Evolutionary conservation across 441 rosid genomes (phyloP).

Genomic region (Bruguiera hainesii): DNA sequence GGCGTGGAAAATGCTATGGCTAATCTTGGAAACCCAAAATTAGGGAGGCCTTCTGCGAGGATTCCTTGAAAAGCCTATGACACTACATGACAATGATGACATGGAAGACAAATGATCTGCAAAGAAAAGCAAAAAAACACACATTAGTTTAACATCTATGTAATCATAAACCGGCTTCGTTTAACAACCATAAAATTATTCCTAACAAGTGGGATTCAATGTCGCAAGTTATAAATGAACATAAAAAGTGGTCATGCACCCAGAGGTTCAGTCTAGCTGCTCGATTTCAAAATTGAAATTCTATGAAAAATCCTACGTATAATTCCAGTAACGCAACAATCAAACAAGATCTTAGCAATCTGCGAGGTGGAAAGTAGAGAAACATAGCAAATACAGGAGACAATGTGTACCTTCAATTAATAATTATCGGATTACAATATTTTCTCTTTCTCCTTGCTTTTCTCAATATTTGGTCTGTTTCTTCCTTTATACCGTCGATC

Average conservation of each 20-base stretch:
- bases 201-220: too few relatives aligned
- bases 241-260: too few relatives aligned
- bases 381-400: neutral
- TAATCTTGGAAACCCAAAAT: too few relatives aligned
- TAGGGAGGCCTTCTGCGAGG: neutral
- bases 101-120: too few relatives aligned
- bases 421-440: slow-evolving; percentile 50
- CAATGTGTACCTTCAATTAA: slow-evolving; percentile 48
- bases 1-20: neutral
- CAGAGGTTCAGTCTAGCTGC: too few relatives aligned
- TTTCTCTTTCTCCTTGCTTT: slow-evolving; percentile 82
- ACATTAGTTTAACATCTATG: neutral
- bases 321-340: too few relatives aligned
- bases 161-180: too few relatives aligned
- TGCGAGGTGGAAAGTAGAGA: neutral
- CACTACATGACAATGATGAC: neutral
- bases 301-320: too few relatives aligned
- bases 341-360: neutral
- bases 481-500: slow-evolving; percentile 54
- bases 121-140: neutral
- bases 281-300: too few relatives aligned
- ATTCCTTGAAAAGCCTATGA: neutral
- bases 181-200: too few relatives aligned
- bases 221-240: too few relatives aligned
- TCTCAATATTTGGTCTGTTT: slow-evolving; percentile 59